Evolutionary conservation across 2,329 filamentous ascomycete genomes (phyloP).

Genomic region (Clonostachys byssicola): DNA sequence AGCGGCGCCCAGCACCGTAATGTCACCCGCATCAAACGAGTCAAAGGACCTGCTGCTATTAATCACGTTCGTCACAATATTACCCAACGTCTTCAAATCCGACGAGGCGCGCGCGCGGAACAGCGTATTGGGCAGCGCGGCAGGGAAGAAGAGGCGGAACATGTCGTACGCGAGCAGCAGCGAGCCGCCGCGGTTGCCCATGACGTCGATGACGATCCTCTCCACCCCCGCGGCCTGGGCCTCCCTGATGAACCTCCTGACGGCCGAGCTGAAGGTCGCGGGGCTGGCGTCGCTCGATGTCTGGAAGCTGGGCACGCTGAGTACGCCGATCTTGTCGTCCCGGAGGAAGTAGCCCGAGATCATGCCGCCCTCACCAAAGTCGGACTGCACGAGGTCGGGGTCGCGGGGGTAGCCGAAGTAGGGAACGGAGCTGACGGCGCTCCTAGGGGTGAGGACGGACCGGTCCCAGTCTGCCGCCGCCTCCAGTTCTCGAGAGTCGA

Average conservation of each 20-base stretch:
- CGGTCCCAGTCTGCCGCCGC: too few species aligned
- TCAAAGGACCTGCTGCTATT: too few species aligned
- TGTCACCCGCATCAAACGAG: too few species aligned
- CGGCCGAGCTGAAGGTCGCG: not conserved
- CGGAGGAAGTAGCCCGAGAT: slow-evolving; percentile 14
- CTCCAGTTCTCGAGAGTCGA: too few species aligned
- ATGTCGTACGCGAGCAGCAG: slow-evolving; percentile 39
- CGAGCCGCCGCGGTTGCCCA: slow-evolving; percentile 55
- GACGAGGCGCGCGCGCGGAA: not conserved
- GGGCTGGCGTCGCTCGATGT: too few species aligned
- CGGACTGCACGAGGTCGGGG: not conserved
- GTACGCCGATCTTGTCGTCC: not conserved
- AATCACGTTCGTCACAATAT: too few species aligned
- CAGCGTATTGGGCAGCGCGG: slow-evolving; percentile 7
- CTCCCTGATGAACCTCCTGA: not conserved
- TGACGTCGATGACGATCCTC: slow-evolving; percentile 60
- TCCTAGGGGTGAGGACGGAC: too few species aligned
- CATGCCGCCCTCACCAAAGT: slow-evolving; percentile 2
- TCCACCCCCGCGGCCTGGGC: slow-evolving; percentile 39
- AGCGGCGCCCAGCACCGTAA: too few species aligned
- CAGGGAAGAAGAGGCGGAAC: slow-evolving; percentile 36
- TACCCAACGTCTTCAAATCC: too few species aligned
- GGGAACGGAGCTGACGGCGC: too few species aligned
- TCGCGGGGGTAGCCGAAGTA: not conserved
- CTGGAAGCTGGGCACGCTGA: slow-evolving; percentile 11